Evolutionary conservation across 2,329 filamentous ascomycete genomes (phyloP).

Genomic region (Colletotrichum siamense): DNA sequence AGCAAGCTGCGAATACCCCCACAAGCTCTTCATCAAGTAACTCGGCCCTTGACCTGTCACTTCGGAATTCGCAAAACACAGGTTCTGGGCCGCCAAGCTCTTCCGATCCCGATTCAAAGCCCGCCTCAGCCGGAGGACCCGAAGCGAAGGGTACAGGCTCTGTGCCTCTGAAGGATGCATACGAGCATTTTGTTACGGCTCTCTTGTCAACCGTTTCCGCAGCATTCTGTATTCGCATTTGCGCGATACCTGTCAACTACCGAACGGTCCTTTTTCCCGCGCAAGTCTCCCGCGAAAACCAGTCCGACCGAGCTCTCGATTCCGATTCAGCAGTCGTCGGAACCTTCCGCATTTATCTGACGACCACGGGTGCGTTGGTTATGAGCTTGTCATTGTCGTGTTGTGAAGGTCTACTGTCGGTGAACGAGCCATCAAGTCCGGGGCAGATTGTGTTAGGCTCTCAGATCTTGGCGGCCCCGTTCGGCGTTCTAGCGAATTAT

Average conservation of each 20-base stretch:
- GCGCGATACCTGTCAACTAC: conserved; percentile 58
- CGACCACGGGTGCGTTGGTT: conserved; percentile 60
- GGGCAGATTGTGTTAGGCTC: conserved; percentile 45
- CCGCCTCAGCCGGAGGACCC: conserved; percentile 21
- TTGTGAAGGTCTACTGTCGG: conserved; percentile 51
- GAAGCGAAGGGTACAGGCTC: conserved; percentile 40
- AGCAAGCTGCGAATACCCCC: conserved; percentile 48
- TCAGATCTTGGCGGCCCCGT: conserved; percentile 59
- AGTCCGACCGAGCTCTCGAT: neutral
- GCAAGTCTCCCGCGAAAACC: conserved; percentile 13
- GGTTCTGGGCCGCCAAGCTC: conserved; percentile 28
- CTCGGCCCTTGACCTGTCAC: conserved; percentile 42
- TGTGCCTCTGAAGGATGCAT: conserved; percentile 48
- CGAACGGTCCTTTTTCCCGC: conserved; percentile 52
- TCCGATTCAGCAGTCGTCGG: conserved; percentile 32
- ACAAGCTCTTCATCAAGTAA: conserved; percentile 50
- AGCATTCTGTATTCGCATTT: conserved; percentile 52
- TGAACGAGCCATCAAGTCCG: conserved; percentile 48
- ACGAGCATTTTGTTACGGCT: conserved; percentile 61
- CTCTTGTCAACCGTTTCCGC: conserved; percentile 55
- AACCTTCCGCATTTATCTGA: conserved; percentile 59
- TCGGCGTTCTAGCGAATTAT: conserved; percentile 54
- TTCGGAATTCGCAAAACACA: conserved; percentile 30
- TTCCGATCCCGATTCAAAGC: conserved; percentile 29
- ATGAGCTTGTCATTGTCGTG: conserved; percentile 53